phyloP scores from a whole-genome alignment of 2,329 filamentous ascomycete species.

The Aphanoascus verrucosus region DNA sequence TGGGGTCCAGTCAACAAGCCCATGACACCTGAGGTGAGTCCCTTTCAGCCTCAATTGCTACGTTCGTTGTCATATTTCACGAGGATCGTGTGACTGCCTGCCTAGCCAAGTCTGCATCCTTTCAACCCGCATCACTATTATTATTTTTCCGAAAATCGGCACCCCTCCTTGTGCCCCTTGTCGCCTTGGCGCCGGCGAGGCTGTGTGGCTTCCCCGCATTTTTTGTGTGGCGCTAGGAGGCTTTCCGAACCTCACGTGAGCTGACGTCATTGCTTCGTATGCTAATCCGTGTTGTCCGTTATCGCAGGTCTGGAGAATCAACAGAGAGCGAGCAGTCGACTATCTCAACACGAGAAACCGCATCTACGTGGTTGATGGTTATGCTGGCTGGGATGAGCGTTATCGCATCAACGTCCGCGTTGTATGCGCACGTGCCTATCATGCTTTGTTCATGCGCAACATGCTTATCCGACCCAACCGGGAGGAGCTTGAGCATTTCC shows the following conservation, averaged over 20 bases:
- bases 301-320: slow-evolving; percentile 95
- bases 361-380: slow-evolving; percentile 97
- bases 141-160: not conserved
- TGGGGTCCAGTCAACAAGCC: slow-evolving; percentile 99
- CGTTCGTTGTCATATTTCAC: not conserved
- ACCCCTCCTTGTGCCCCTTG: slow-evolving; percentile 4
- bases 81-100: slow-evolving; percentile 1
- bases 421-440: slow-evolving; percentile 96
- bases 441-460: slow-evolving; percentile 99
- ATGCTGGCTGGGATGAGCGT: slow-evolving; percentile 95
- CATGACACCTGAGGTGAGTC: slow-evolving; percentile 86
- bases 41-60: not conserved
- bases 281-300: slow-evolving; percentile 20
- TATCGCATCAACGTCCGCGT: slow-evolving; percentile 97
- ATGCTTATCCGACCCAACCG: slow-evolving; percentile 93
- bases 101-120: not conserved
- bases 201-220: slow-evolving; percentile 10
- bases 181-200: slow-evolving; percentile 5
- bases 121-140: no score
- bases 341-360: slow-evolving; percentile 98
- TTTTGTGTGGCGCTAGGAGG: slow-evolving; percentile 5
- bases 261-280: slow-evolving; percentile 22
- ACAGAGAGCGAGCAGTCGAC: slow-evolving; percentile 95
- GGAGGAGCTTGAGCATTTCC: slow-evolving; percentile 93
- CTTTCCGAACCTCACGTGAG: slow-evolving; percentile 12